Base-by-base conservation (phyloP, 805 yeast genomes). In the Blastobotrys chiropterorum region DNA sequence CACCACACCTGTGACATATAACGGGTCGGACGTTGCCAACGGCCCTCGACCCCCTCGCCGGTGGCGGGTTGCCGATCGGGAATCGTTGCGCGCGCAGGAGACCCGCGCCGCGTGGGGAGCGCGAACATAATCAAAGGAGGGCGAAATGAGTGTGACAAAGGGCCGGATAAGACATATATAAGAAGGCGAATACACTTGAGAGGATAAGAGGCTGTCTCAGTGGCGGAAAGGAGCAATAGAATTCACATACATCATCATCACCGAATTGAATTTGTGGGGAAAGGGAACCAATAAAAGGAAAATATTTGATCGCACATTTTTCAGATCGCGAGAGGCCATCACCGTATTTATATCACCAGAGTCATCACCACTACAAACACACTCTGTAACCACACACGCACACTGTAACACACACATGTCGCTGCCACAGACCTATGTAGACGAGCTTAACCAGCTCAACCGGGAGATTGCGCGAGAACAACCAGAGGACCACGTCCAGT, bases 401-500 rank as follows among this genome's bases (percentile, higher is more conserved):
- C 34, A 26, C 11, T 11, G 34, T 26, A 5, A 11, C 34, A 26
- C 34, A 26, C 34, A 26, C 34, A 70, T 70, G 73, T 63, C 72
- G 2, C 59, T 71, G 17, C 73, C 75, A 17, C 57, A 58, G 46
- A 70, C 70, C 13, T 71, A 71, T 54, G 58, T 68, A 46, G 78
- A 77, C 50, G 90, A 83, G 67, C 73, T 85, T 65, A 77, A 77
- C 59, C 80, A 75, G 56, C 80, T 85, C 64, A 83, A 82, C 65
- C 77, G 74, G 62, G 85, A 82, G 62, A 65, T 80, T 50, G 70
- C 72, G 46, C 65, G 65, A 43, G 72, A 75, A 46, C 78, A 82
- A 59, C 95, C 95, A 1, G 63, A 72, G 13, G 92, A 86, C 62
- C 71, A 85, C 8, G 65, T 86, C 53, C 90, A 86, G 62, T 86